These are phyloP conservation scores for Microascus cirrosus DNA, from an alignment of 2,329 filamentous ascomycete species.

Conservation along the genomic window DNA sequence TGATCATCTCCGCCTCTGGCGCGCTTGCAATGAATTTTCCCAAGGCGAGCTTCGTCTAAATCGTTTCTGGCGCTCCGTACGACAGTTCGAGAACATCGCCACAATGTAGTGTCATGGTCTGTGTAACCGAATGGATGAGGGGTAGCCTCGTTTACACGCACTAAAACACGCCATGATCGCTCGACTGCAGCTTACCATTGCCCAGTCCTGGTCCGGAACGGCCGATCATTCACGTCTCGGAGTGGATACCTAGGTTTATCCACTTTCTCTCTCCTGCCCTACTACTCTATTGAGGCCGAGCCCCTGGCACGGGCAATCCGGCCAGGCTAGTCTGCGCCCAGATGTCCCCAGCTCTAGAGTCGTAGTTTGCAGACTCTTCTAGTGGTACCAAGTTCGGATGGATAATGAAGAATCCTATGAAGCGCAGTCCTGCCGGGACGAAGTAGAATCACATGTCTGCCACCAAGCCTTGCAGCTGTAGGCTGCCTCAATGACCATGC, in stretches of 20 bases:
- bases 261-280: neutral
- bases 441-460: neutral
- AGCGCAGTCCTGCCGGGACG: neutral
- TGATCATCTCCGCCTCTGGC: neutral
- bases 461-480: neutral
- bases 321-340: neutral
- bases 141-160: too few relatives aligned
- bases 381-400: neutral
- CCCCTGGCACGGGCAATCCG: neutral
- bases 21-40: neutral
- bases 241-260: neutral
- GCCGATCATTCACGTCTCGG: neutral
- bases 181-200: neutral
- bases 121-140: neutral
- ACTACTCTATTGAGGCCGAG: neutral
- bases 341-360: neutral
- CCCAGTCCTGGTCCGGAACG: neutral
- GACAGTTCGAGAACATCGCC: neutral
- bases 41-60: neutral
- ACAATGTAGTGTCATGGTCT: neutral
- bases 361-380: neutral
- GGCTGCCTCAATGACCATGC: neutral
- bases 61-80: neutral
- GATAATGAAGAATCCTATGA: neutral
- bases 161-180: too few relatives aligned